These are phyloP conservation scores for Beauveria sp. DNA, from an alignment of 2,329 filamentous ascomycete genomes.

Conservation along the genomic window DNA sequence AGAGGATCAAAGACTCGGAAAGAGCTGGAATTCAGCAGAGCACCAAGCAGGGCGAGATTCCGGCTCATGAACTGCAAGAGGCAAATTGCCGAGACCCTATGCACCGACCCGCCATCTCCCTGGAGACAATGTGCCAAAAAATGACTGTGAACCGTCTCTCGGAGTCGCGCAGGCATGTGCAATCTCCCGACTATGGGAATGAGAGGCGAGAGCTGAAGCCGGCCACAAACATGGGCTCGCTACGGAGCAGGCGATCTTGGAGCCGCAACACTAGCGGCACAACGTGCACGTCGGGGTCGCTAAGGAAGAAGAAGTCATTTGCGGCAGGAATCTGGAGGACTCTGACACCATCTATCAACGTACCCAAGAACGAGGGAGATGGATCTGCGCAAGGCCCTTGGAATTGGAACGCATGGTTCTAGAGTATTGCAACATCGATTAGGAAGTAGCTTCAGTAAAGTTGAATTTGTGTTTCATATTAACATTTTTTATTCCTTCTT, in stretches of 20 bases:
- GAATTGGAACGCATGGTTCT: constrained; percentile 11
- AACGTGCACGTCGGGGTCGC: background rate
- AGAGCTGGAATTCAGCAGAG: background rate
- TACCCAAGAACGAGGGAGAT: background rate
- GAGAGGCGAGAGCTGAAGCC: background rate
- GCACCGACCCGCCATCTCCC: background rate
- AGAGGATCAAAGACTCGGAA: constrained; percentile 19
- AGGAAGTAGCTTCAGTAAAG: constrained; percentile 3
- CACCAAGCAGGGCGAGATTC: background rate
- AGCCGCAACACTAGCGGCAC: constrained; percentile 2
- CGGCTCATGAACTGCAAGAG: background rate
- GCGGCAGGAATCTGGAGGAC: constrained; percentile 6
- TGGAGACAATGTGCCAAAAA: background rate
- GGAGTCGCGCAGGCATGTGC: background rate
- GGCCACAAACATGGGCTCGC: background rate
- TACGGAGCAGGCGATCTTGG: background rate
- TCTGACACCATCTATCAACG: constrained; percentile 6
- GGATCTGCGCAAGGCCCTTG: background rate
- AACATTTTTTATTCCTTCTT: background rate
- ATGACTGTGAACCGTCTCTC: background rate
- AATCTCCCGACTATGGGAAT: background rate
- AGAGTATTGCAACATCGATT: constrained; percentile 11
- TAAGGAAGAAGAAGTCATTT: constrained; percentile 10
- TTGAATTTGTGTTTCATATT: constrained; percentile 8
- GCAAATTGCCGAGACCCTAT: background rate